Base-by-base conservation (phyloP, 106 monocot species). In the Platanthera zijinensis region DNA sequence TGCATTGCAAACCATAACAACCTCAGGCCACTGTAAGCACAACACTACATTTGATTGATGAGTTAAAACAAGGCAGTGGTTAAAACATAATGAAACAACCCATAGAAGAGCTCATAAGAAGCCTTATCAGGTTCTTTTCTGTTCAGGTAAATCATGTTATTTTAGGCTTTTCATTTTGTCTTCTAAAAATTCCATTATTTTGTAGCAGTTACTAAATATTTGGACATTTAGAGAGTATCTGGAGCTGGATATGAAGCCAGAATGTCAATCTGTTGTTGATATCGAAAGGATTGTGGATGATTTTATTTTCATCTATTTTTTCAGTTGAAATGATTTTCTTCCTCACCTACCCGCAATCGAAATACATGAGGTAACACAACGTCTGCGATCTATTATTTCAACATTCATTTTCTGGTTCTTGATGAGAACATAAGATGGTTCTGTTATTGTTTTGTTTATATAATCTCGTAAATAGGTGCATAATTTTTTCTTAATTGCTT, bases 271-370 rank as follows among this genome's bases (percentile, higher is more conserved):
- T 3, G 57, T 75, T 52, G 66, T 69, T 13, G 84, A 90, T 48
- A 71, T 90, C 0, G 86, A 90, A 61, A 75, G 84, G 15, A 19
- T 87, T 5, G 78, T 90, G 8, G 87, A 90, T 78, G 88, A 88
- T n/a, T 86, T 85, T 48, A 76, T 91, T 8, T 88, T 85, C 75
- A 86, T 91, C 15, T 87, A 81, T 53, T 88, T 88, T 52, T 80
- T 91, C n/a, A n/a, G 73, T 13, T 87, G 90, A 71, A 91, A 91
- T 80, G 90, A 91, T 57, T 91, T 91, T 69, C 68, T 91, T 57
- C 90, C 90, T 0, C 79, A 78, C 62, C 53, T 91, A 12, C 90
- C 90, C 10, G 75, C 88, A 0, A 39, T 91, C 64, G 85, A 87
- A 21, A 86, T 83, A 14, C 59, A 68, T 51, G 91, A 88, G 88